Conservation (phyloP, 495 filamentous ascomycete species). For the Neurospora sp. region DNA sequence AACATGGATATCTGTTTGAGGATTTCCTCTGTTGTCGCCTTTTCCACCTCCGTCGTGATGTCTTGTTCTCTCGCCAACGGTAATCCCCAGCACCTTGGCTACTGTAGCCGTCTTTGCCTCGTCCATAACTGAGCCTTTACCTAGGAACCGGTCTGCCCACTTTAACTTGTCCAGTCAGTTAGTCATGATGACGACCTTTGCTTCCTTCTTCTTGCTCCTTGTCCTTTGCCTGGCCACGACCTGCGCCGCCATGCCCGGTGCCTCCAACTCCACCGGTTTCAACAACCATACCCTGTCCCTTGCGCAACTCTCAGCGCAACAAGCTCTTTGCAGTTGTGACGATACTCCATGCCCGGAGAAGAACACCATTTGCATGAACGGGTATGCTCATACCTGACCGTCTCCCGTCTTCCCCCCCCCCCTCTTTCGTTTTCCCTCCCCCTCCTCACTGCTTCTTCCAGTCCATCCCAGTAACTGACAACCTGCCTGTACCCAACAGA, state of each 20-base stretch:
- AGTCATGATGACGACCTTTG: not conserved
- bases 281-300: not conserved
- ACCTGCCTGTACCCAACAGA: not conserved
- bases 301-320: not conserved
- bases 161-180: not conserved
- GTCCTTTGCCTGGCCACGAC: not conserved
- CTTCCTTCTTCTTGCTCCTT: not conserved
- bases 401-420: too few species aligned
- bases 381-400: not conserved
- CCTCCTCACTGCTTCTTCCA: not conserved
- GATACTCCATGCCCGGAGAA: not conserved
- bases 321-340: not conserved
- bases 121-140: not conserved
- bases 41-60: not conserved
- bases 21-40: too few species aligned
- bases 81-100: not conserved
- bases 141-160: not conserved
- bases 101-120: not conserved
- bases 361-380: not conserved
- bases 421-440: not conserved
- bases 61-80: not conserved
- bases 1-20: not conserved
- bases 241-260: not conserved
- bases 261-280: not conserved
- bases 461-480: not conserved